Evolutionary conservation across 2,329 filamentous ascomycete genomes (phyloP).

Genomic region (Exophiala mesophila): DNA sequence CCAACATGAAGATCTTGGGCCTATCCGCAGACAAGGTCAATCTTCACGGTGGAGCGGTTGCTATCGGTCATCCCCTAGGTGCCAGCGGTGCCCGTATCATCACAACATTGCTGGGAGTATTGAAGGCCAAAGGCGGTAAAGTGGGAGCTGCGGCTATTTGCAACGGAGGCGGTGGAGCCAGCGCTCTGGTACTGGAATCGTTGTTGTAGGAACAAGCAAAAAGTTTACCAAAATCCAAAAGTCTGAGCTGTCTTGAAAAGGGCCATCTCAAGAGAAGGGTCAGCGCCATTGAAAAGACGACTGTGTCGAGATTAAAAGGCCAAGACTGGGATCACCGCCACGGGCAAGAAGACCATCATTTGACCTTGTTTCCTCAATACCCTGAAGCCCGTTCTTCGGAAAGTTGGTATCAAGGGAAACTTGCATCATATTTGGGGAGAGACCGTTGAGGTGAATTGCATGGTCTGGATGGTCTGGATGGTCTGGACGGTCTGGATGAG

Average conservation of each 20-base stretch:
- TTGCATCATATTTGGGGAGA: background rate
- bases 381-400: background rate
- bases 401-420: background rate
- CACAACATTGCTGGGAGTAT: slow-evolving; percentile 79
- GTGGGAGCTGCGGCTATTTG: slow-evolving; percentile 92
- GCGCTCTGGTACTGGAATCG: slow-evolving; percentile 81
- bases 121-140: slow-evolving; percentile 88
- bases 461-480: too few species aligned
- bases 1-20: slow-evolving; percentile 88
- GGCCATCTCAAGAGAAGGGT: too few species aligned
- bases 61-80: slow-evolving; percentile 90
- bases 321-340: too few species aligned
- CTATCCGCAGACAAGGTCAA: slow-evolving; percentile 85
- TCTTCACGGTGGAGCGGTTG: slow-evolving; percentile 89
- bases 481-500: too few species aligned
- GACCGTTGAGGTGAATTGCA: too few species aligned
- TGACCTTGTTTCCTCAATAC: background rate
- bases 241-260: too few species aligned
- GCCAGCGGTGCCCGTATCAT: slow-evolving; percentile 91
- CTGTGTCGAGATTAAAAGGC: background rate
- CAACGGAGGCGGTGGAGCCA: slow-evolving; percentile 95
- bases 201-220: slow-evolving; percentile 33
- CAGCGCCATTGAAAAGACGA: background rate
- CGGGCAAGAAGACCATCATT: too few species aligned
- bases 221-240: background rate